Evolutionary conservation across 176 grass and related monocot species (phyloP), one percentile per base, ranked within the genome.

Genomic region (Oryza meridionalis): DNA sequence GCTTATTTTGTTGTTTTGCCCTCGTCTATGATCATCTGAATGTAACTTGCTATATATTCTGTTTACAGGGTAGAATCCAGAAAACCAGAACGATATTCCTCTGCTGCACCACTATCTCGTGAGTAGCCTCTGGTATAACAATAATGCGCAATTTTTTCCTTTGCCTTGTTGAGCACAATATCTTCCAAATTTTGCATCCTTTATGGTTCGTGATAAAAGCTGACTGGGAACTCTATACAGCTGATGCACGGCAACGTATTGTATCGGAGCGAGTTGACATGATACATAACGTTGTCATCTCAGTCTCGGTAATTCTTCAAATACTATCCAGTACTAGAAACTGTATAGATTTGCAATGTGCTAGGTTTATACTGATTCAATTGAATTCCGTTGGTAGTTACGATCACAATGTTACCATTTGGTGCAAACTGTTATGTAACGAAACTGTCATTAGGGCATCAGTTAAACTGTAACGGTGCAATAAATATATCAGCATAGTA

Each of bases 181-280:
- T 43, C 69, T 84, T 73, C 44, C 1, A 40, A 22, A 15, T 79
- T 46, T 80, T 73, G 2, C 4, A 27, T 84, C 13, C 10, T 51
- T 31, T 79, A 58, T 16, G 33, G 31, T 66, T 63, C 1, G 9
- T 25, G 88, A 19, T 65, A 27, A 70, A 55, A 68, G 63, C 82
- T 89, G 51, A 88, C 73, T 85, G 24, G 22, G 67, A 44, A 62
- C 84, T 64, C 73, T 84, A 71, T 89, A 85, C 84, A 98, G 96
- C 96, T 90, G 91, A 98, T 95, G 96, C 96, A 61, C 83, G 96
- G 37, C 96, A 95, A 77, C 91, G 96, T 51, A 98, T 98, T 82
- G 96, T 98, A 25, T 93, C 93, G 47, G 93, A 98, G 87, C 91
- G 91, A 65, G 87, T 95, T 69, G 96, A 98, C 83, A 95, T 98